Conservation (phyloP, 495 filamentous ascomycete genomes). For the Copromyces sp. region DNA sequence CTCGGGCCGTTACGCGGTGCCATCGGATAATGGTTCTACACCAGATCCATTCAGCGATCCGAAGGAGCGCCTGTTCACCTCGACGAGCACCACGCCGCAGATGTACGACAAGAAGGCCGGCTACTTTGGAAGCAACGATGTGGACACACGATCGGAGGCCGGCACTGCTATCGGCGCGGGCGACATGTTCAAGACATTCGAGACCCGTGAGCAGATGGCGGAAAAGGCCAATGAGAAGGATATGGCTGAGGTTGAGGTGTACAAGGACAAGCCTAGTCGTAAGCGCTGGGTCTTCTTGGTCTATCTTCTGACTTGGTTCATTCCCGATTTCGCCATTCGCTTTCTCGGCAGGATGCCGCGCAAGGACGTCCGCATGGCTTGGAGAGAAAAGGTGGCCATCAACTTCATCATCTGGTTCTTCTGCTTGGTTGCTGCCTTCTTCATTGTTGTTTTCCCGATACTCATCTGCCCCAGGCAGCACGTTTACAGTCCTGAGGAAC, state of each 20-base stretch:
- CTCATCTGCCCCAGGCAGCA: conserved; percentile 87
- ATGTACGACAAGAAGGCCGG: conserved; percentile 67
- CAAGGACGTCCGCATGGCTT: conserved; percentile 87
- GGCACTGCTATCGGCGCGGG: conserved; percentile 83
- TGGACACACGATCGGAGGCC: conserved; percentile 82
- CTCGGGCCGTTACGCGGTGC: conserved; percentile 40
- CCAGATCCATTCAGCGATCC: conserved; percentile 49
- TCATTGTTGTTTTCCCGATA: conserved; percentile 76
- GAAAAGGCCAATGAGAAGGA: conserved; percentile 89
- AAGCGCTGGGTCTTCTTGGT: conserved; percentile 90
- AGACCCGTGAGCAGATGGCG: conserved; percentile 85
- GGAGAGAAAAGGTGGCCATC: conserved; percentile 97
- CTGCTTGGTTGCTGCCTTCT: conserved; percentile 72
- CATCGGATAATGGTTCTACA: conserved; percentile 32
- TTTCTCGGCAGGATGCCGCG: conserved; percentile 76
- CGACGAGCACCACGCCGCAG: conserved; percentile 47
- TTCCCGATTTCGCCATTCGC: conserved; percentile 78
- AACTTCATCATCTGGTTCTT: conserved; percentile 94
- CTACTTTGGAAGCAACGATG: conserved; percentile 75
- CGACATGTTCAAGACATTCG: conserved; percentile 97
- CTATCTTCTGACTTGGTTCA: conserved; percentile 71
- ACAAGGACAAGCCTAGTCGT: conserved; percentile 65
- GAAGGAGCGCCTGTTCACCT: conserved; percentile 57
- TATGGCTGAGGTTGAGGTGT: conserved; percentile 81
- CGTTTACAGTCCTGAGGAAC: conserved; percentile 72